A percentile compares a stretch with the other conserved stretches of the same genome.
Conservation (phyloP, 2,329 filamentous ascomycete species). For the Xylaria sp. region DNA sequence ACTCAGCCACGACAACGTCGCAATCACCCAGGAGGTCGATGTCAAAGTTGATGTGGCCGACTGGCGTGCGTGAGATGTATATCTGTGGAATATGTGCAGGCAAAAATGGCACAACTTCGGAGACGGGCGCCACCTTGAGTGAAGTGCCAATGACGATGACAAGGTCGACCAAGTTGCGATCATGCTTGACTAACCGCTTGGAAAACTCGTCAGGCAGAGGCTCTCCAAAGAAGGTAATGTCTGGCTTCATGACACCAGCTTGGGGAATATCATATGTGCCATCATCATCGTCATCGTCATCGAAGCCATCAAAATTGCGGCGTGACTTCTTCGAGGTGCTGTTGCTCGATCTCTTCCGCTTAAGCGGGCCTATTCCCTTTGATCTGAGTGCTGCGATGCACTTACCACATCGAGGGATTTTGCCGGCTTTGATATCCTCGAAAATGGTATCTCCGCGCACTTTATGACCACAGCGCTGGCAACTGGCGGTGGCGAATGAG, state of each 20-base stretch:
- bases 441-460: slow-evolving; percentile 82
- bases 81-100: slow-evolving; percentile 86
- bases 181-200: slow-evolving; percentile 80
- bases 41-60: slow-evolving; percentile 92
- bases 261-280: slow-evolving; percentile 72
- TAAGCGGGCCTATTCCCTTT: slow-evolving; percentile 56
- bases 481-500: slow-evolving; percentile 92
- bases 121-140: slow-evolving; percentile 94
- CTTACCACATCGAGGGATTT: slow-evolving; percentile 79
- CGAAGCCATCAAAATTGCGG: slow-evolving; percentile 55
- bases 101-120: slow-evolving; percentile 85
- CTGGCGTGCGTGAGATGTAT: slow-evolving; percentile 86
- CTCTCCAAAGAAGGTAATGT: slow-evolving; percentile 98
- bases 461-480: slow-evolving; percentile 80
- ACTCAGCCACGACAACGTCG: slow-evolving; percentile 87
- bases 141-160: slow-evolving; percentile 97
- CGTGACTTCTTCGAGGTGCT: slow-evolving; percentile 45
- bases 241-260: slow-evolving; percentile 90
- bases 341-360: slow-evolving; percentile 65
- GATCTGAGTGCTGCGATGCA: slow-evolving; percentile 69
- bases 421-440: slow-evolving; percentile 77
- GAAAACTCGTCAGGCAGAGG: slow-evolving; percentile 86
- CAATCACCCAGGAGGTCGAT: slow-evolving; percentile 96
- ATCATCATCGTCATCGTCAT: slow-evolving; percentile 59
- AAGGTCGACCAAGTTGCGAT: slow-evolving; percentile 83